Base-by-base conservation (phyloP, 306 rosid genomes). In the Acacia confusa region DNA sequence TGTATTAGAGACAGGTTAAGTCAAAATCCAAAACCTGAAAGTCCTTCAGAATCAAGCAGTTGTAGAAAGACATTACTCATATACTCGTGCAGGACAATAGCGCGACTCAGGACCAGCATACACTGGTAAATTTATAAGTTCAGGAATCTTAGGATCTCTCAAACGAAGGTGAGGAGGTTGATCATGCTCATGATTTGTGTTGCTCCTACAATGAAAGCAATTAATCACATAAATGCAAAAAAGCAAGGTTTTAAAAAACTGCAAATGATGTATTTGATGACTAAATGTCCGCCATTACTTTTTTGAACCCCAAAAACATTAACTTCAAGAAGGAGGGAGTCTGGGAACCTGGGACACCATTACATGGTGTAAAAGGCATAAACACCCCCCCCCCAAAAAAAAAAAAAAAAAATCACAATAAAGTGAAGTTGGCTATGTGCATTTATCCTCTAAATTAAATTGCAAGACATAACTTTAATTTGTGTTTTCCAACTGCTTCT, bases 101-200 rank as follows among this genome's bases (percentile, higher is more conserved):
- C 96, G 92, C 7, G 97, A 90, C 82, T 93, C 94, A 0, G 94
- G 98, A 73, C 89, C 96, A 11, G 97, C 94, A 81, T 90, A 93
- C 77, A 84, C 88, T 6, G 92, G 97, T 78, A 95, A 89, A 84
- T 95, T 95, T 72, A 88, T 60, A 11, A 73, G 88, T 85, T 90
- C 91, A 12, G 99, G 97, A 83, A 89, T 86, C 86, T 87, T 92
- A 27, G 96, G 84, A 85, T 95, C 90, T 82, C 84, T 88, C 85
- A 93, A 85, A 74, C 79, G 90, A 87, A 95, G 98, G 83, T 95
- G 98, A 55, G 97, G 82, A 79, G 98, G 98, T 85, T 95, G 99
- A 84, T 95, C 99, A 72, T 93, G 97, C 32, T 93, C 99, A 82
- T 95, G 99, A 88, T 95, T 95, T 84, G 99, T 95, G 86, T 92